Conservation (phyloP, 371 early-diverging fungal genomes). For the Apophysomyces variabilis region DNA sequence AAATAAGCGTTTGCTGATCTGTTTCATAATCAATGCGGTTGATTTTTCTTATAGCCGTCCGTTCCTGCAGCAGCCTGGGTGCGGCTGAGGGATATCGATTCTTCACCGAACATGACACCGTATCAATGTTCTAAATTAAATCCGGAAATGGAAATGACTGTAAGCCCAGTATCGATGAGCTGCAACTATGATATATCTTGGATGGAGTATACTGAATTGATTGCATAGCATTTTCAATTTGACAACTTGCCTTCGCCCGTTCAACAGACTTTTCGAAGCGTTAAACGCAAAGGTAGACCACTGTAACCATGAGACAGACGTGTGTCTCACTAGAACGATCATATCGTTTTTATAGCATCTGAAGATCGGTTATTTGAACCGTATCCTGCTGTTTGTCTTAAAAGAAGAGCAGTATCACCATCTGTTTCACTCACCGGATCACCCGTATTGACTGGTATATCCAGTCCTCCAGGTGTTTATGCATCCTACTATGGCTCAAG, state of each 20-base stretch:
- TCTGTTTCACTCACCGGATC: constrained; percentile 48
- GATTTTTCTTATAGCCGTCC: background rate
- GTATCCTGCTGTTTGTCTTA: constrained; percentile 35
- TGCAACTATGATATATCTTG: background rate
- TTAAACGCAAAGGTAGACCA: constrained; percentile 46
- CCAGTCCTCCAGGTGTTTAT: constrained; percentile 40
- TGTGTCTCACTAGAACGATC: background rate
- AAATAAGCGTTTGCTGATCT: background rate
- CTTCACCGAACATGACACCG: constrained; percentile 30
- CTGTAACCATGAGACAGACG: too few relatives aligned
- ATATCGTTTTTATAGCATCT: constrained; percentile 23
- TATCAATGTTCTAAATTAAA: constrained; percentile 52
- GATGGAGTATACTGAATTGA: background rate
- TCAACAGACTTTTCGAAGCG: constrained; percentile 33
- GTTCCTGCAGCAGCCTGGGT: constrained; percentile 50
- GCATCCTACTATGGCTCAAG: constrained; percentile 25
- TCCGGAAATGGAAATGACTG: constrained; percentile 53
- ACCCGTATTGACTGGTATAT: constrained; percentile 41
- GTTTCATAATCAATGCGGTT: too few relatives aligned
- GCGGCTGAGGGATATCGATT: constrained; percentile 30
- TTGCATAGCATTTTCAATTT: constrained; percentile 40
- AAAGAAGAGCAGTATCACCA: constrained; percentile 51
- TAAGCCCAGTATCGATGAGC: constrained; percentile 16
- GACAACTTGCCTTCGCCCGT: constrained; percentile 41
- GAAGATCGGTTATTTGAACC: constrained; percentile 46